A percentile compares a stretch with the other conserved stretches of the same genome.
These are phyloP conservation scores for Periconia sp. DNA, from an alignment of 2,329 filamentous ascomycete genomes.

Conservation along the genomic window DNA sequence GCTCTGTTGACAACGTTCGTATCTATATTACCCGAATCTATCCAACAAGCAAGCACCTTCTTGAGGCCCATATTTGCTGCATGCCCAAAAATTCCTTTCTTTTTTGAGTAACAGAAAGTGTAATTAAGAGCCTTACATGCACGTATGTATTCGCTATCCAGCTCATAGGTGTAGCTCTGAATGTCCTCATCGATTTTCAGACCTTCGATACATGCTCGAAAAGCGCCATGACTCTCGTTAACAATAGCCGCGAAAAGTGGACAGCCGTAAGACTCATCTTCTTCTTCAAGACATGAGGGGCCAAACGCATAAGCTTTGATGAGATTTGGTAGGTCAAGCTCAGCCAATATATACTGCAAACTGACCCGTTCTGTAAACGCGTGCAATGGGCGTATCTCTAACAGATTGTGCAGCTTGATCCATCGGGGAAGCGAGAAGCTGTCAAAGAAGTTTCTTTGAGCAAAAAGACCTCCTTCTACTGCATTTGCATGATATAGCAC, in stretches of 20 bases:
- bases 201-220: no score
- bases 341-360: slow-evolving; percentile 14
- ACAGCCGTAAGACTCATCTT: slow-evolving; percentile 33
- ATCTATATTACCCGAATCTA: no score
- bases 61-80: no score
- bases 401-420: slow-evolving; percentile 36
- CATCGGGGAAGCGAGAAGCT: slow-evolving; percentile 30
- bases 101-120: no score
- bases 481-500: slow-evolving; percentile 50
- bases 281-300: slow-evolving; percentile 16
- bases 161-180: no score
- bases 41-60: no score
- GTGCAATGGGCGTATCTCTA: slow-evolving; percentile 28
- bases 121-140: no score
- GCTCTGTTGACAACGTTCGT: no score
- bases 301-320: slow-evolving; percentile 21
- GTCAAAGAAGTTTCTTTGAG: slow-evolving; percentile 12
- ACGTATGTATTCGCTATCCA: no score
- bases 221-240: no score
- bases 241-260: slow-evolving; percentile 46
- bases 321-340: slow-evolving; percentile 21
- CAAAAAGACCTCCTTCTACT: slow-evolving; percentile 31
- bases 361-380: slow-evolving; percentile 11
- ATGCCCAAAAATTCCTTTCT: no score
- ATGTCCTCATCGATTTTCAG: no score